Evolutionary conservation across 371 early-diverging fungal species (phyloP).

Genomic region (Circinella umbellata): DNA sequence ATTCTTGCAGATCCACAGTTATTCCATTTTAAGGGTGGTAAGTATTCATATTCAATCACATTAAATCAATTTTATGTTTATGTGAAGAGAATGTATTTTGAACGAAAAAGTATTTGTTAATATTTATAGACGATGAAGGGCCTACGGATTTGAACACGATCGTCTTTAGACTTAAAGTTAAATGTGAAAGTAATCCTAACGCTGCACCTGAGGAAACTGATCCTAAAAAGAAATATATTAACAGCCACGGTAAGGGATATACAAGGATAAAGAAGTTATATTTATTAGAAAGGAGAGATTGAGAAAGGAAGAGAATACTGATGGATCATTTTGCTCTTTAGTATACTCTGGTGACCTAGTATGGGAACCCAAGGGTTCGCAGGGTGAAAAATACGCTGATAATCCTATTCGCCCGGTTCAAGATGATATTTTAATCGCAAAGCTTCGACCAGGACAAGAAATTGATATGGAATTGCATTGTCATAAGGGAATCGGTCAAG

Average conservation of each 20-base stretch:
- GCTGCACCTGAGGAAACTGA: constrained; percentile 72
- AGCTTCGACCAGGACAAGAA: constrained; percentile 94
- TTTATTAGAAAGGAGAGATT: neutral
- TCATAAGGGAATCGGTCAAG: constrained; percentile 93
- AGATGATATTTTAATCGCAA: constrained; percentile 93
- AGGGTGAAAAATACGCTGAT: constrained; percentile 72
- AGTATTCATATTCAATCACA: neutral
- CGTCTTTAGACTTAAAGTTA: constrained; percentile 85
- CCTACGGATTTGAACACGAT: constrained; percentile 95
- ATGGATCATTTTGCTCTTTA: constrained; percentile 22
- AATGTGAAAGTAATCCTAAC: constrained; percentile 70
- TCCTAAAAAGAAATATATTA: constrained; percentile 70
- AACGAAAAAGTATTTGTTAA: too few relatives aligned
- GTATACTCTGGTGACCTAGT: constrained; percentile 84
- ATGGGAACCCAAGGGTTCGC: constrained; percentile 93
- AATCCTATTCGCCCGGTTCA: constrained; percentile 78
- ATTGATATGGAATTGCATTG: constrained; percentile 91
- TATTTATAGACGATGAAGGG: constrained; percentile 56
- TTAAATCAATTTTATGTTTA: too few relatives aligned
- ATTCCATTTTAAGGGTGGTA: constrained; percentile 77
- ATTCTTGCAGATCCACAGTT: constrained; percentile 84
- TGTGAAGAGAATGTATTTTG: too few relatives aligned
- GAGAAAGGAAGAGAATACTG: neutral
- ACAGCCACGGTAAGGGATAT: constrained; percentile 56
- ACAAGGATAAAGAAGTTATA: neutral